Evolutionary conservation across 2,329 filamentous ascomycete genomes (phyloP).

Genomic region (Microascus cirrosus): DNA sequence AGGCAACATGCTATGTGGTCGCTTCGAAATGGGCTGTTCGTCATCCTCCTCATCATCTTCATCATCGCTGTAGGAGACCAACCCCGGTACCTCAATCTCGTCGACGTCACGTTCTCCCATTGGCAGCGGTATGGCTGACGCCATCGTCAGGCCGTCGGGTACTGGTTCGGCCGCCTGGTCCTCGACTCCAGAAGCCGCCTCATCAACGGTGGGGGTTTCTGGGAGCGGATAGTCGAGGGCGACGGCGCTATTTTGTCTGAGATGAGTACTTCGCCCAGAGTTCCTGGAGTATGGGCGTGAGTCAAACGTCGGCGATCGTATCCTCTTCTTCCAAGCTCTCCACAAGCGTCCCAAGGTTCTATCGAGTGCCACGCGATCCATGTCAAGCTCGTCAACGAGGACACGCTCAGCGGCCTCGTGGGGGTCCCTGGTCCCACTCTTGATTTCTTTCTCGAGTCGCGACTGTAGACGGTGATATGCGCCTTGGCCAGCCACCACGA

Average conservation of each 20-base stretch:
- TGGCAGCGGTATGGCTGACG: constrained; percentile 52
- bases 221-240: not conserved
- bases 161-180: constrained; percentile 24
- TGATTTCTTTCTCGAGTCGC: constrained; percentile 48
- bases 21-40: constrained; percentile 17
- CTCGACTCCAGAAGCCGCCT: constrained; percentile 24
- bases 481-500: constrained; percentile 79
- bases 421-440: constrained; percentile 33
- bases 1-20: constrained; percentile 35
- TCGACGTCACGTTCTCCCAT: constrained; percentile 56
- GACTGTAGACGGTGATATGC: constrained; percentile 57
- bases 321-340: constrained; percentile 88
- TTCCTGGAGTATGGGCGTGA: constrained; percentile 38
- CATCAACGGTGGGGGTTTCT: constrained; percentile 1
- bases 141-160: constrained; percentile 17
- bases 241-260: constrained; percentile 15
- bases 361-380: constrained; percentile 87
- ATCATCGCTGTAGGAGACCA: constrained; percentile 51
- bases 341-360: constrained; percentile 80
- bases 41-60: constrained; percentile 36
- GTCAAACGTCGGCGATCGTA: constrained; percentile 45
- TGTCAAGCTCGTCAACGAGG: constrained; percentile 80
- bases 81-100: constrained; percentile 70
- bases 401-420: constrained; percentile 51
- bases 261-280: constrained; percentile 22